Base-by-base conservation (phyloP, 2,329 filamentous ascomycete genomes). In the Nemania serpens region DNA sequence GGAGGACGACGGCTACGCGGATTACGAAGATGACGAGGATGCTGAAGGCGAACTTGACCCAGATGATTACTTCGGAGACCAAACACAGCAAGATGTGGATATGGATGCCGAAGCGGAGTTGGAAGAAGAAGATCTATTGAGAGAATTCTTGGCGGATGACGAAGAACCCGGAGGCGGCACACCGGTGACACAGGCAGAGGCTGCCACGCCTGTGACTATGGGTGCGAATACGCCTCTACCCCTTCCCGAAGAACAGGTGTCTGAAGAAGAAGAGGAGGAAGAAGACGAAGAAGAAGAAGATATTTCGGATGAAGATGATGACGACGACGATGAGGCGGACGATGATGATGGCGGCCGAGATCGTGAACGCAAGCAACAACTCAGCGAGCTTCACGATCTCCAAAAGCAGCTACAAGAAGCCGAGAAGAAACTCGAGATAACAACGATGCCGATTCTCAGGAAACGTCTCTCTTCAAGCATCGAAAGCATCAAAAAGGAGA, bases 311-410 rank as follows among this genome's bases (percentile, higher is more conserved):
- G 79, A 82, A 25, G 80, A 81, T 5, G 82, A 83, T 1, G 81
- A 81, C 5, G 81, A 82, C 12, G 82, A 82, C 36, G 81, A 83
- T 2, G 82, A 84, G 45, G 75, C 82, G 13, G 84, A 85, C 56
- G 82, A 84, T 25, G 84, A 85, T 51, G 76, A 82, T 61, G 77
- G 80, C 43, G 79, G 80, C 48, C 79, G 84, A 63, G 77, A 81
- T 63, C 79, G 83, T 64, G 82, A 83, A 62, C 80, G 84, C 63
- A 80, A 81, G 66, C 82, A 82, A 66, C 83, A 85, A 64, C 81
- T 85, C 53, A 75, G 78, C 50, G 78, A 82, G 53, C 76, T 86
- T 59, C 78, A 83, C 71, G 82, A 72, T 12, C 68, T 70, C 6
- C 49, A 70, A 18, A 66, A 79, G 69, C 77, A 82, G 68, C 78